Conservation (phyloP, 2,329 filamentous ascomycete genomes). For the Aspergillus sp. region DNA sequence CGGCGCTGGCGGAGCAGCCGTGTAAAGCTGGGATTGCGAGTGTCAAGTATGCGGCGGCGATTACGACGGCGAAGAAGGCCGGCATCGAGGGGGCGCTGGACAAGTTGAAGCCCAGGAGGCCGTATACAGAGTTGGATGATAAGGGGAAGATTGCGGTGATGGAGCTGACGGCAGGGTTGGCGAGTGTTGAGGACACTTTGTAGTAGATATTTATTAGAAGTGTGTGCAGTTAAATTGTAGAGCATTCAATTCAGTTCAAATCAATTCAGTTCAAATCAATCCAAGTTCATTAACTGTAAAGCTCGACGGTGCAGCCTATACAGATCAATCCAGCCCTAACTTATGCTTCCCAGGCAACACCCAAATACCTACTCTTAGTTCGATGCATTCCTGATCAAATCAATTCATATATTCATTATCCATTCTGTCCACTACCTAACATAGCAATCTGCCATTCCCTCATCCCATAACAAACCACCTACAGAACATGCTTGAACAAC, state of each 20-base stretch:
- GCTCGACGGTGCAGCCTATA: too few species aligned
- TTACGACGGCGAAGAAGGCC: constrained; percentile 59
- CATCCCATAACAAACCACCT: not conserved
- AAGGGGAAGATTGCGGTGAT: constrained; percentile 45
- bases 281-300: too few species aligned
- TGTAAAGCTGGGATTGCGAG: constrained; percentile 66
- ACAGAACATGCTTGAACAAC: constrained; percentile 38
- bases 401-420: too few species aligned
- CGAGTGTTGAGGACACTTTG: constrained; percentile 37
- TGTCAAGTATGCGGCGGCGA: constrained; percentile 67
- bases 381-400: too few species aligned
- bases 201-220: not conserved
- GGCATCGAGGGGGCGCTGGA: constrained; percentile 60
- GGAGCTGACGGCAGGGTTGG: constrained; percentile 41
- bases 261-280: too few species aligned
- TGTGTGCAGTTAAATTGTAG: too few species aligned
- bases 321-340: too few species aligned
- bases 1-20: constrained; percentile 64
- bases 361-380: too few species aligned
- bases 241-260: too few species aligned
- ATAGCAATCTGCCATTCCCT: too few species aligned
- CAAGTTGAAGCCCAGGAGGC: constrained; percentile 59
- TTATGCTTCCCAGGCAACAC: too few species aligned
- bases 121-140: constrained; percentile 54
- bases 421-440: too few species aligned